A percentile compares a stretch with the other conserved stretches of the same genome.
These are phyloP conservation scores for Jacaranda mimosifolia DNA, from an alignment of 257 asterid genomes.

Conservation along the genomic window DNA sequence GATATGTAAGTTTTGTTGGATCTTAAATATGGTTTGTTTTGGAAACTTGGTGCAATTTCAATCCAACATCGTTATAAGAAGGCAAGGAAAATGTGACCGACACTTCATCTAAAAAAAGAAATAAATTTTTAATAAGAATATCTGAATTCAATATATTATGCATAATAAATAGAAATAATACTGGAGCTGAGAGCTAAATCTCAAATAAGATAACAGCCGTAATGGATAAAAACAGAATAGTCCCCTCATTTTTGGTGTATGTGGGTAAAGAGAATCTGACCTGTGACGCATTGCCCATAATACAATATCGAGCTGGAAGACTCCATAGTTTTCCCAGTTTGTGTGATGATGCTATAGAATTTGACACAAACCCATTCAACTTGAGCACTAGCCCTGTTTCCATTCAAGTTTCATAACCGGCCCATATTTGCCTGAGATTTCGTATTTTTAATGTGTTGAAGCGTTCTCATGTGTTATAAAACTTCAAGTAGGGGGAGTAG, in stretches of 20 bases:
- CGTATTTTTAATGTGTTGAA: conserved; percentile 16
- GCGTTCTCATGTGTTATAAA: conserved; percentile 13
- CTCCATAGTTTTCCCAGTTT: not conserved
- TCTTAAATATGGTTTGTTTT: too few relatives aligned
- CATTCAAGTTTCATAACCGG: conserved; percentile 28
- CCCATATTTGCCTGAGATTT: conserved; percentile 12
- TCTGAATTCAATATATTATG: not conserved
- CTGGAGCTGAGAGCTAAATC: not conserved
- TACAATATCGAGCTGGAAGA: not conserved
- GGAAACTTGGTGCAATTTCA: too few relatives aligned
- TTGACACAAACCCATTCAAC: not conserved
- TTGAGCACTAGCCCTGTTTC: not conserved
- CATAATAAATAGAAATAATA: not conserved
- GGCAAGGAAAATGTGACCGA: too few relatives aligned
- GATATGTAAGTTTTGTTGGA: too few relatives aligned
- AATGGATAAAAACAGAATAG: not conserved
- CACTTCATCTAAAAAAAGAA: too few relatives aligned
- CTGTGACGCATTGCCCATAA: not conserved
- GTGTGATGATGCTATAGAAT: conserved; percentile 1
- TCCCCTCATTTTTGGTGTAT: not conserved
- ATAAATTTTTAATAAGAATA: too few relatives aligned
- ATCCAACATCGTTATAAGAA: too few relatives aligned
- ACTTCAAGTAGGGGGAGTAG: conserved; percentile 30
- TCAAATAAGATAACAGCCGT: not conserved
- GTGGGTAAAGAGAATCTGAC: not conserved